phyloP scores from a whole-genome alignment of 306 rosid species.

The Phaseolus lunatus region DNA sequence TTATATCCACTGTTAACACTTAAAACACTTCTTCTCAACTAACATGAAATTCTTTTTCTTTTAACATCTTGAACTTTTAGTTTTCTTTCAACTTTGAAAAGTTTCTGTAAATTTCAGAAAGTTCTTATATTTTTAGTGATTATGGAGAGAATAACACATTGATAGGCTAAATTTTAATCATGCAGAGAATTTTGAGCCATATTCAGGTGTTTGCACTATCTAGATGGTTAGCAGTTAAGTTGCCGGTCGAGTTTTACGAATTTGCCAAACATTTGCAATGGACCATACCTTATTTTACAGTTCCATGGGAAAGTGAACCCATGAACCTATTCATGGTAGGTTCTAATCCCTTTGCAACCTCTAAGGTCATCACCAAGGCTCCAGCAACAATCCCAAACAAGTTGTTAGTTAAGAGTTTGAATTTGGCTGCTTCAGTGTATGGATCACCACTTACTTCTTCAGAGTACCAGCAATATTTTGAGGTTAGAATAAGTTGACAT shows the following conservation, averaged over 20 bases:
- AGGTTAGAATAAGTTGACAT: constrained; percentile 58
- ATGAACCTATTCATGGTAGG: constrained; percentile 51
- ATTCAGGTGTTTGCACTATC: constrained; percentile 87
- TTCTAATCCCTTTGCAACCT: constrained; percentile 58
- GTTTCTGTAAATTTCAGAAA: background rate
- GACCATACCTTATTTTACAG: constrained; percentile 76
- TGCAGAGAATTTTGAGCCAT: constrained; percentile 89
- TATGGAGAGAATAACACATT: constrained; percentile 34
- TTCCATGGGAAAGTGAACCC: constrained; percentile 78
- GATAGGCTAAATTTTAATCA: constrained; percentile 37
- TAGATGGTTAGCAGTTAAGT: constrained; percentile 75
- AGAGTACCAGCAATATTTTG: constrained; percentile 79
- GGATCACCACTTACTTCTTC: constrained; percentile 82
- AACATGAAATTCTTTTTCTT: constrained; percentile 1
- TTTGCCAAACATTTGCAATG: constrained; percentile 72
- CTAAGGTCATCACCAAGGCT: constrained; percentile 52
- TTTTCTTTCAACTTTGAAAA: background rate
- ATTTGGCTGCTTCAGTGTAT: constrained; percentile 54
- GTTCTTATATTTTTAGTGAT: background rate
- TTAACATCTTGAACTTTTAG: constrained; percentile 20
- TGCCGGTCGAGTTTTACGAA: constrained; percentile 85
- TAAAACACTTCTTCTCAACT: too few relatives aligned
- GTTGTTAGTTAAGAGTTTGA: constrained; percentile 49
- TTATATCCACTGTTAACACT: too few relatives aligned
- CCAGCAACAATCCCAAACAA: constrained; percentile 45